Base-by-base conservation (phyloP, 78 protist genomes). In the slime mould (Dictyostelium discoideum) region DNA sequence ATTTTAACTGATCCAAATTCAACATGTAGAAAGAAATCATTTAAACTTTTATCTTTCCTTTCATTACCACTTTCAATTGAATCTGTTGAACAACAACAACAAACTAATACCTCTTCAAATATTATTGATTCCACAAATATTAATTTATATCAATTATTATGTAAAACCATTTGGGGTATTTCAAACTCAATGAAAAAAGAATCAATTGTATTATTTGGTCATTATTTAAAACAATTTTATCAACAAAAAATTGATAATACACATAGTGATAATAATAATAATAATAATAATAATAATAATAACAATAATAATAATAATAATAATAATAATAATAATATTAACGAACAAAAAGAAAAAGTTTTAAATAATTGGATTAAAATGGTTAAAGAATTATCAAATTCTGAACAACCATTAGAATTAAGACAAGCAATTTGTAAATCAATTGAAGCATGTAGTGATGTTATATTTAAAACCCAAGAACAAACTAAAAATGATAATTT, bases 131-230 rank as follows among this genome's bases (percentile, higher is more conserved):
- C 46, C 6, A 11, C 67, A 5, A 26, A 39, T 18, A 76, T 40
- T 14, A 81, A 81, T 18, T 32, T 90, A 13, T 50, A 44, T 48
- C 63, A 80, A 42, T n/a, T 82, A 10, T n/a, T 82, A 16, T 18
- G 44, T 16, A 22, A 82, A 20, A 86, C 57, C 0, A 26, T 82
- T 22, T 73, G 50, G 42, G 73, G 54, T 10, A 9, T 32, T 22
- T 44, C 54, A 39, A 82, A 65, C 54, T 79, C 84, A 46, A 90
- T 90, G 39, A 77, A 90, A 72, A 90, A 73, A 24, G 95, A 82
- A 29, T 65, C 88, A 2, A 90, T 90, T 26, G 84, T 90, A 29
- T 37, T 90, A 46, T 90, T 90, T 80, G 95, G 95, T 22, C 88
- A 90, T 54, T 82, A 82, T 46, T 82, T 67, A 26, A 67, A 90